Conservation (phyloP, 1,139 yeast species). For the Yamadazyma membranifaciens region DNA sequence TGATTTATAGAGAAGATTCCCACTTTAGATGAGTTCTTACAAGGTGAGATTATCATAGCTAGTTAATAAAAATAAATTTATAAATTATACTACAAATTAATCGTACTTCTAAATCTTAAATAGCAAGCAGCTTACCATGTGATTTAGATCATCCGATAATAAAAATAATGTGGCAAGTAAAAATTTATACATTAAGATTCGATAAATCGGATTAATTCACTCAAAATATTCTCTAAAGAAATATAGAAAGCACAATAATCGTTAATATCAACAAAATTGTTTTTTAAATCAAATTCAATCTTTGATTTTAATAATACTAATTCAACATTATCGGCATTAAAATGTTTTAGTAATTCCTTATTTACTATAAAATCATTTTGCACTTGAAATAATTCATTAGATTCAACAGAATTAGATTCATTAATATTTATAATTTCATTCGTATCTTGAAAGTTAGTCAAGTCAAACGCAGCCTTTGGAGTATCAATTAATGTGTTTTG, state of each 20-base stretch:
- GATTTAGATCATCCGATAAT: no score
- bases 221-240: constrained; percentile 40
- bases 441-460: constrained; percentile 7
- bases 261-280: constrained; percentile 45
- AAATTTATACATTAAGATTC: constrained; percentile 7
- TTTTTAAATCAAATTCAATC: constrained; percentile 41
- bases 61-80: no score
- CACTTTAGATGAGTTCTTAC: no score
- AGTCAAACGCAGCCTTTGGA: constrained; percentile 7
- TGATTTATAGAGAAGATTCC: no score
- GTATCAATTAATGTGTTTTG: constrained; percentile 4
- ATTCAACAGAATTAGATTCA: constrained; percentile 12
- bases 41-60: no score
- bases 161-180: no score
- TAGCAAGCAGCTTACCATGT: no score
- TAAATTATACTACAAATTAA: no score
- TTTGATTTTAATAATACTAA: constrained; percentile 37
- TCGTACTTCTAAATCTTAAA: no score
- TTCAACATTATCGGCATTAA: constrained; percentile 19
- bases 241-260: constrained; percentile 48
- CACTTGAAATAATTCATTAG: constrained; percentile 13
- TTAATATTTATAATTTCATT: constrained; percentile 9
- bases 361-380: constrained; percentile 14
- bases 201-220: constrained; percentile 39
- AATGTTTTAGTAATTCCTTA: constrained; percentile 7